phyloP scores from a whole-genome alignment of 176 grass and related monocot genomes.

The Aegilops bicornis region DNA sequence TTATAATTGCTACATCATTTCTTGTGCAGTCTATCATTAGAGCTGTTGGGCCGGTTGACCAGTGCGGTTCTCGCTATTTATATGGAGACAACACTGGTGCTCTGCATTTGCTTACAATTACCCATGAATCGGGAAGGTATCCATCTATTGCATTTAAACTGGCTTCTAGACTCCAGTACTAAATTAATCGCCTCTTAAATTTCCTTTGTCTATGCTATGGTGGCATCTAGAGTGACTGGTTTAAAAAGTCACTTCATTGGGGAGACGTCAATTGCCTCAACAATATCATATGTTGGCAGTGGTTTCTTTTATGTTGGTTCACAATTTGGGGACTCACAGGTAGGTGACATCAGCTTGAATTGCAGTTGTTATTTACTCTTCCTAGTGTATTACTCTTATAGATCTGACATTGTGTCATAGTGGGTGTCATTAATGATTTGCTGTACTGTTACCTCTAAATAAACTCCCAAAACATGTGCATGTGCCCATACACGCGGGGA shows the following conservation, averaged over 20 bases:
- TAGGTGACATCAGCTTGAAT: slow-evolving; percentile 14
- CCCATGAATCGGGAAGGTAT: slow-evolving; percentile 61
- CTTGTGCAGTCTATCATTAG: slow-evolving; percentile 52
- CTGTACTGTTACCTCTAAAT: slow-evolving; percentile 3
- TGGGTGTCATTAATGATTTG: background rate
- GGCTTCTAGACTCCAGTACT: background rate
- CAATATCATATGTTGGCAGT: slow-evolving; percentile 73
- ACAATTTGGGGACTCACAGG: slow-evolving; percentile 67
- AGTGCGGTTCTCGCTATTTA: slow-evolving; percentile 67
- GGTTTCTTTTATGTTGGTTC: slow-evolving; percentile 73
- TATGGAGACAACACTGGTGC: slow-evolving; percentile 52
- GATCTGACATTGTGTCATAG: background rate
- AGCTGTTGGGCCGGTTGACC: slow-evolving; percentile 62
- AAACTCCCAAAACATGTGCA: background rate
- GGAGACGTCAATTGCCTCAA: slow-evolving; percentile 60
- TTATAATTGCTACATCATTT: slow-evolving; percentile 7
- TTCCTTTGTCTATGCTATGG: slow-evolving; percentile 18
- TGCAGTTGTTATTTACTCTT: background rate
- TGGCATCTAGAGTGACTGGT: slow-evolving; percentile 52
- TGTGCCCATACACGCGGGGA: too few species aligned
- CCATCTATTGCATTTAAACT: background rate
- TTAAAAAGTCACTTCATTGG: slow-evolving; percentile 65
- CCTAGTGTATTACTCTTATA: background rate
- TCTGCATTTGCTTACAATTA: slow-evolving; percentile 66
- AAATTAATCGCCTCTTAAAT: slow-evolving; percentile 4